Evolutionary conservation across 23 red algal genomes (phyloP).

Genomic region (Gracilaria caudata): DNA sequence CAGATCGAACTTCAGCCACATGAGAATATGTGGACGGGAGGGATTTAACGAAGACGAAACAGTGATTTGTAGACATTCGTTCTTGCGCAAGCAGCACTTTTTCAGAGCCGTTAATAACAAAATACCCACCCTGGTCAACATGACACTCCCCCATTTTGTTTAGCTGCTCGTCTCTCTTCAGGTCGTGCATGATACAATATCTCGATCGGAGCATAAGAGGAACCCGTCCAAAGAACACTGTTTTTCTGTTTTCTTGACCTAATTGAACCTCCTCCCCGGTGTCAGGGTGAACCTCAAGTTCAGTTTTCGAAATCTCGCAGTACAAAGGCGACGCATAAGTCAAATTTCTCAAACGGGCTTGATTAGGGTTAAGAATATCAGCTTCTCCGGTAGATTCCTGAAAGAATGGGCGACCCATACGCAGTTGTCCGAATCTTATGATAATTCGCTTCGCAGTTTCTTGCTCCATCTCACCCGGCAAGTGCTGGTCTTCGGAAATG

Average conservation of each 20-base stretch:
- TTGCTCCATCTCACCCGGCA: constrained; percentile 77
- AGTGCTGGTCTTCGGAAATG: constrained; percentile 87
- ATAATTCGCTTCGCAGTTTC: constrained; percentile 72
- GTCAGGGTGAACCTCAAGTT: constrained; percentile 47
- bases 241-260: constrained; percentile 40
- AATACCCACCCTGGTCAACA: constrained; percentile 98
- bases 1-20: constrained; percentile 94
- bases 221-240: constrained; percentile 81
- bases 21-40: constrained; percentile 76
- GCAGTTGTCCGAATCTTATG: constrained; percentile 92
- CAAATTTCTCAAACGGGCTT: constrained; percentile 93
- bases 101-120: constrained; percentile 98
- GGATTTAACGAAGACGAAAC: constrained; percentile 87
- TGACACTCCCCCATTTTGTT: constrained; percentile 94
- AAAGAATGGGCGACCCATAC: constrained; percentile 82
- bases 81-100: constrained; percentile 99
- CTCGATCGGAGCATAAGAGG: constrained; percentile 94
- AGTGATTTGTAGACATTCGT: constrained; percentile 92
- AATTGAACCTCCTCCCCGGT: constrained; percentile 52
- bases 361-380: constrained; percentile 85
- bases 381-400: constrained; percentile 88
- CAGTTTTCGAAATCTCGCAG: constrained; percentile 76
- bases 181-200: constrained; percentile 79
- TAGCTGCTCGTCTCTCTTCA: constrained; percentile 66
- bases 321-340: constrained; percentile 94